Base-by-base conservation (phyloP, 106 monocot genomes). In the Dioscorea zingiberensis region DNA sequence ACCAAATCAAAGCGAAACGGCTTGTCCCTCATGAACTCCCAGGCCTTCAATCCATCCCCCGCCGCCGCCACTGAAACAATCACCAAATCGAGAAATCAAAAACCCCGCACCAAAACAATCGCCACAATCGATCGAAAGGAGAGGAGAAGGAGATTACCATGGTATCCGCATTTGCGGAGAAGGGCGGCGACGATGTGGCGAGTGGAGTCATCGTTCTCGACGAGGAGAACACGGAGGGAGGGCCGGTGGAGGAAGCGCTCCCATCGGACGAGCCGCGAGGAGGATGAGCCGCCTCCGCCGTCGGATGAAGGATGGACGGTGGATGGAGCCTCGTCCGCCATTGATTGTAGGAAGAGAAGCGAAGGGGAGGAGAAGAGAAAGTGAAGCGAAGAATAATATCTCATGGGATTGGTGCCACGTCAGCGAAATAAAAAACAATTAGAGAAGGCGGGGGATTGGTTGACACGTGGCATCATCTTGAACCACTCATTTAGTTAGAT, bases 121-220 rank as follows among this genome's bases (percentile, higher is more conserved):
- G 4, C 51, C 38, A 21, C n/a, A 1, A 62, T 11, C 7, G 15
- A 62, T 19, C 28, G n/a, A 53, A 53, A 53, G 19, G n/a, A 15
- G 51, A 53, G 51, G 4, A 19, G 19, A 53, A 13, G 51, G 11
- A 53, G n/a, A 53, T 10, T 19, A 62, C 62, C 62, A 8, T 38
- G 16, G 38, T 62, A 62, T 9, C 17, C 38, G 38, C 62, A 62
- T 38, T 62, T 62, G 28, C 62, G 26, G 62, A 62, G 62, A 13
- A 62, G 32, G 2, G 62, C 62, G 29, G 62, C 7, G 6, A 62
- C 62, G 62, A 62, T 29, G 28, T 62, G 62, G 10, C 62, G 30
- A 15, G 62, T 62, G 19, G 32, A 62, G 30, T 62, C 62, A 18
- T 62, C 62, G 32, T 44, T 5, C 62, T 62, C 62, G 32, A 62